Conservation (phyloP, 2,329 filamentous ascomycete species). For the Neonectria hederae region DNA sequence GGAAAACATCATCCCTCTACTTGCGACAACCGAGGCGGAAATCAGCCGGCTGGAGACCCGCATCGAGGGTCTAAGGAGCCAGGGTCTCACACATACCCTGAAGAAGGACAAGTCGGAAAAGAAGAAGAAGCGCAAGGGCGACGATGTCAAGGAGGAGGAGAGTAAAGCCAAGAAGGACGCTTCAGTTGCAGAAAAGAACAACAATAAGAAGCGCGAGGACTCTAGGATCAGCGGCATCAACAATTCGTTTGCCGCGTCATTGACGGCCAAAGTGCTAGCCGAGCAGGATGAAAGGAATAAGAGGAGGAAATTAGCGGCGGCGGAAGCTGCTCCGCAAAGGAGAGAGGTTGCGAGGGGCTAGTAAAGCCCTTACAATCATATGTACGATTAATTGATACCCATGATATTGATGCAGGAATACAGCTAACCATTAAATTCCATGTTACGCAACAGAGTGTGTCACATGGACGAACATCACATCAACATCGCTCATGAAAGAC, state of each 20-base stretch:
- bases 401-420: slow-evolving; percentile 1
- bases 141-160: slow-evolving; percentile 47
- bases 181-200: slow-evolving; percentile 36
- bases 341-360: slow-evolving; percentile 30
- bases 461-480: background rate
- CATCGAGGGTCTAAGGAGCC: slow-evolving; percentile 72
- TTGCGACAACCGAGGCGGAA: slow-evolving; percentile 77
- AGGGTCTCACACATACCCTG: slow-evolving; percentile 83
- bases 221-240: slow-evolving; percentile 74
- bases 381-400: slow-evolving; percentile 38
- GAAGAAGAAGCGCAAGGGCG: slow-evolving; percentile 76
- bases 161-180: slow-evolving; percentile 62
- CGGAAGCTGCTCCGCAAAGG: slow-evolving; percentile 17
- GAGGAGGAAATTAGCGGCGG: slow-evolving; percentile 70
- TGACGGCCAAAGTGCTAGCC: slow-evolving; percentile 86
- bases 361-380: slow-evolving; percentile 8
- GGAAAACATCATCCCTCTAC: slow-evolving; percentile 83
- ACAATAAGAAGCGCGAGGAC: slow-evolving; percentile 45
- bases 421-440: background rate
- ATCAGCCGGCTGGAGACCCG: slow-evolving; percentile 73
- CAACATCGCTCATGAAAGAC: background rate
- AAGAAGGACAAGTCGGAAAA: slow-evolving; percentile 77
- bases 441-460: background rate
- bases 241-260: slow-evolving; percentile 82
- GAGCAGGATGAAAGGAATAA: slow-evolving; percentile 89